These are phyloP conservation scores for Auriscalpium vulgare DNA, from an alignment of 768 basidiomycete species.

Conservation along the genomic window DNA sequence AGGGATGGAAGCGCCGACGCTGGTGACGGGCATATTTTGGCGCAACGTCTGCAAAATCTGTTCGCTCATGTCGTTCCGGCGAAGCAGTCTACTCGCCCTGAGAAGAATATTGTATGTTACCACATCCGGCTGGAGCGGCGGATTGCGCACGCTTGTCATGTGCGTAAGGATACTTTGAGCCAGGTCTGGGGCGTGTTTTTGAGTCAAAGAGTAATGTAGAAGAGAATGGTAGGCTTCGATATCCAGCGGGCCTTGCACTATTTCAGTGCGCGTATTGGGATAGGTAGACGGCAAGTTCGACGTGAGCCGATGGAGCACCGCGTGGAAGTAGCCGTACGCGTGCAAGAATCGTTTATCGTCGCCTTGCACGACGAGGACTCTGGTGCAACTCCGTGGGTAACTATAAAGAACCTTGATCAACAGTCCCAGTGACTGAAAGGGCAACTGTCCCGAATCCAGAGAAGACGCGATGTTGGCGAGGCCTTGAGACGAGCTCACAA, in stretches of 20 bases:
- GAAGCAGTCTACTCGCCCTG: slow-evolving; percentile 44
- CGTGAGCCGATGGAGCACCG: slow-evolving; percentile 21
- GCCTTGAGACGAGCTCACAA: slow-evolving; percentile 10
- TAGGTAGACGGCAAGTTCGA: not conserved
- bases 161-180: slow-evolving; percentile 45
- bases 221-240: slow-evolving; percentile 49
- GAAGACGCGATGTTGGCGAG: slow-evolving; percentile 10
- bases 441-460: slow-evolving; percentile 6
- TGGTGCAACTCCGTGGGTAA: slow-evolving; percentile 17
- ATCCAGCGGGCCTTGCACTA: slow-evolving; percentile 23
- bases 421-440: not conserved
- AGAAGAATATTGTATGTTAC: slow-evolving; percentile 53
- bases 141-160: slow-evolving; percentile 38
- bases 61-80: slow-evolving; percentile 34
- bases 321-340: slow-evolving; percentile 26
- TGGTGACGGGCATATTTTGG: slow-evolving; percentile 10
- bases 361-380: slow-evolving; percentile 17
- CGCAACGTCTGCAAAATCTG: slow-evolving; percentile 30
- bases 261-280: not conserved
- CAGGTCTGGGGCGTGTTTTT: slow-evolving; percentile 42
- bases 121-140: slow-evolving; percentile 36
- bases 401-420: slow-evolving; percentile 13
- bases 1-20: not conserved
- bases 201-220: slow-evolving; percentile 56
- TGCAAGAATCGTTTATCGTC: slow-evolving; percentile 3